Evolutionary conservation across 768 basidiomycete species (phyloP), one percentile per base, ranked within the genome.

Genomic region (Trametes coccinea): DNA sequence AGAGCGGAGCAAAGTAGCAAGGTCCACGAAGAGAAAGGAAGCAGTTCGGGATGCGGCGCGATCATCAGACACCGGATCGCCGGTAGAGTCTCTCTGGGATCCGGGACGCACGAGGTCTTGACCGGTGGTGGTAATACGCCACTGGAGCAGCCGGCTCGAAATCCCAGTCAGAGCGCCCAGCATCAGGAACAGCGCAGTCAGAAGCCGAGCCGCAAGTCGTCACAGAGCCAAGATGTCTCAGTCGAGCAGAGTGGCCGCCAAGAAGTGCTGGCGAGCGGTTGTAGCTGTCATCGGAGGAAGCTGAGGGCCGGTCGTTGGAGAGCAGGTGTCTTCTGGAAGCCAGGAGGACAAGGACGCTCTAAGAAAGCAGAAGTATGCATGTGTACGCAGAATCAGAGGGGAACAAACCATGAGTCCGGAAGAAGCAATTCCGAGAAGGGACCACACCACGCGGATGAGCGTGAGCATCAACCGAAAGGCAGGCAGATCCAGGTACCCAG

Each of bases 1-100:
- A 22, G 22, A 22, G 22, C 22, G 22, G 22, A 22, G 22, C 22
- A 22, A 22, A 22, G 22, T 22, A 22, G 22, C 22, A 22, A 22
- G 22, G 22, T 22, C 22, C 22, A 43, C 41, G 41, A 43, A n/a
- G 13, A 8, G 7, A 14, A 14, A 43, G 14, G 13, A 43, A 43
- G 4, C 41, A 14, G n/a, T 0, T 13, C 5, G 5, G 14, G n/a
- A 43, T 41, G 22, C 5, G 17, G 5, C 10, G 39, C 5, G 9
- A 7, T 17, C 6, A 37, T 47, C 14, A 53, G 30, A 29, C 29
- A 34, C 47, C 39, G 8, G n/a, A 39, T 14, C 46, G 37, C 11
- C 31, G 53, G 29, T 13, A 80, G 39, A 82, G 74, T 65, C 80
- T 72, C 57, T 82, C 80, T 14, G 81, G 81, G 62, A 82, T 82